Base-by-base conservation (phyloP, 495 filamentous ascomycete genomes). In the Pyrenula massariospora region DNA sequence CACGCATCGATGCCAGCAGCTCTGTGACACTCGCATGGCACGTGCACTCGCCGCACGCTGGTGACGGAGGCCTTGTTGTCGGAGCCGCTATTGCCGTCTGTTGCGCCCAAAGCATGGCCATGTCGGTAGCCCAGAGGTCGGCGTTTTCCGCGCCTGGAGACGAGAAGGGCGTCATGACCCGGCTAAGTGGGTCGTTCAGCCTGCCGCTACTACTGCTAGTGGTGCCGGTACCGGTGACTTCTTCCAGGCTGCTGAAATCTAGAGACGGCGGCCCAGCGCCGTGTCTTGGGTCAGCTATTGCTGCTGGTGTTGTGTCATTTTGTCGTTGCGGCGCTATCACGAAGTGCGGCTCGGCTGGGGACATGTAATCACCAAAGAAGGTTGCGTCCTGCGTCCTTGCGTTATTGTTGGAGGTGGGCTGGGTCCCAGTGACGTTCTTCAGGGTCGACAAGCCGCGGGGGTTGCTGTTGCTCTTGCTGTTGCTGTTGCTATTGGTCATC, bases 281-380 rank as follows among this genome's bases (percentile, higher is more conserved):
- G n/a, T n/a, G n/a, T n/a, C n/a, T n/a, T n/a, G n/a, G n/a, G n/a
- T n/a, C n/a, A n/a, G n/a, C n/a, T n/a, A n/a, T n/a, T n/a, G n/a
- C n/a, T n/a, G n/a, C n/a, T n/a, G n/a, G n/a, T n/a, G n/a, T n/a
- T n/a, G n/a, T n/a, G n/a, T n/a, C n/a, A n/a, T n/a, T n/a, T n/a
- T n/a, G n/a, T n/a, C n/a, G n/a, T n/a, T n/a, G n/a, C n/a, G n/a
- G n/a, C n/a, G n/a, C n/a, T n/a, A 21, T 22, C 53, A 54, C 42
- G 19, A 25, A 54, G 53, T 54, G 22, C n/a, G n/a, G n/a, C n/a
- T n/a, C 67, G 19, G 66, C 63, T 31, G 69, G 64, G 1, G 70
- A 73, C 22, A 74, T 74, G 49, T 74, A 73, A 48, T 73, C 63
- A 2, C 68, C 70, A 52, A 73, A 71, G 55, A 74, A 72, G 3